phyloP scores from a whole-genome alignment of 1,284 basidiomycete genomes.

The Thecaphora frezii region DNA sequence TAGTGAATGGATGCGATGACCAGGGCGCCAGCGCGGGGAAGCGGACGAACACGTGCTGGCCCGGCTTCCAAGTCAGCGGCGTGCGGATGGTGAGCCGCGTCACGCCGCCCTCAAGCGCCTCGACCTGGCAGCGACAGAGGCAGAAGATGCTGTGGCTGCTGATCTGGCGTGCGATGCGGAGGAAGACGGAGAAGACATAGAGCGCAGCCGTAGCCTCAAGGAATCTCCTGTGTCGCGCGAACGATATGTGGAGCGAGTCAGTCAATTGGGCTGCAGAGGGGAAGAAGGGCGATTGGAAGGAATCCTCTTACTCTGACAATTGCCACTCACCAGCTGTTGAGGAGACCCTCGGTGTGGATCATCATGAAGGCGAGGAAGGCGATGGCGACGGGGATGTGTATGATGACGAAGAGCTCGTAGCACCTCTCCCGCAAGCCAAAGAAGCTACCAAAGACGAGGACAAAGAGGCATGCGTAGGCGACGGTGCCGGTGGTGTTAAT shows the following conservation, averaged over 20 bases:
- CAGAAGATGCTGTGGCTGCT: conserved; percentile 26
- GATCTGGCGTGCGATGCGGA: conserved; percentile 20
- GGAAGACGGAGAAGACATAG: conserved; percentile 37
- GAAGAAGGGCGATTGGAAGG: background rate
- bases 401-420: conserved; percentile 54
- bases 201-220: conserved; percentile 36
- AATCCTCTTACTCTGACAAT: too few species aligned
- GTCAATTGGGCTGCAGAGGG: too few species aligned
- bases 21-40: conserved; percentile 38
- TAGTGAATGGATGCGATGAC: conserved; percentile 52
- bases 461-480: conserved; percentile 35
- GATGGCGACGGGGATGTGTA: conserved; percentile 43
- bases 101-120: conserved; percentile 21
- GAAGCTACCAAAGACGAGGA: conserved; percentile 42
- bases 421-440: conserved; percentile 37
- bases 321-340: conserved; percentile 28
- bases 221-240: conserved; percentile 12
- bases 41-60: conserved; percentile 51
- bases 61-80: conserved; percentile 42
- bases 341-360: conserved; percentile 34
- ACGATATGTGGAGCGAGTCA: too few species aligned
- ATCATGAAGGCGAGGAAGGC: conserved; percentile 48
- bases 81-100: conserved; percentile 41
- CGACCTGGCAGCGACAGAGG: conserved; percentile 13
- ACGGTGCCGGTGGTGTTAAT: conserved; percentile 47